These are phyloP conservation scores for Butyriboletus loyo DNA, from an alignment of 768 basidiomycete genomes.

Conservation along the genomic window DNA sequence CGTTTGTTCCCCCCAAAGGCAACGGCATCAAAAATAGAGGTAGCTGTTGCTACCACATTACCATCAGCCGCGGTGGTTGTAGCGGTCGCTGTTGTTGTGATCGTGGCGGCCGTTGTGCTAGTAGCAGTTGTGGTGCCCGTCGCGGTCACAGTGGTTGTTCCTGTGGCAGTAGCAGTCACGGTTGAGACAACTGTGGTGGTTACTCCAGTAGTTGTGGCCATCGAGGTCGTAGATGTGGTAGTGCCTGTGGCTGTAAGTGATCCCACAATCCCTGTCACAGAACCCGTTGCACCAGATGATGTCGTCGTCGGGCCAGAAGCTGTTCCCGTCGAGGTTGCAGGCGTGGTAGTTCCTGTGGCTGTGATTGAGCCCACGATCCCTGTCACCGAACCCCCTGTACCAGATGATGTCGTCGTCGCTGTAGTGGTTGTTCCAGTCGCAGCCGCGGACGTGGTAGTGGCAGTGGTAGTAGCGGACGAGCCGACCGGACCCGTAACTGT, in stretches of 20 bases:
- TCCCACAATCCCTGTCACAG: background rate
- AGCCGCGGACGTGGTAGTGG: slow-evolving; percentile 1
- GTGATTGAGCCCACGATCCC: slow-evolving; percentile 4
- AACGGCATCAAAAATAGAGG: background rate
- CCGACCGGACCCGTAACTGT: background rate
- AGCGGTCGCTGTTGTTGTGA: background rate
- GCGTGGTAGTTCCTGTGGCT: background rate
- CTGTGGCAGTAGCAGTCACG: background rate
- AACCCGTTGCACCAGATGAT: background rate
- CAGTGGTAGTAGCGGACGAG: background rate
- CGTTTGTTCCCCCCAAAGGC: background rate
- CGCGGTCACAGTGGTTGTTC: background rate
- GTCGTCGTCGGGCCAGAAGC: background rate
- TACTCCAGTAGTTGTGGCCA: background rate
- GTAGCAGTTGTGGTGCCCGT: background rate
- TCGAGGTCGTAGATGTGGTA: background rate
- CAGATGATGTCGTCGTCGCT: slow-evolving; percentile 3
- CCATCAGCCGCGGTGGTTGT: background rate
- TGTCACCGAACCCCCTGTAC: background rate
- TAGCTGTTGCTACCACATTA: background rate
- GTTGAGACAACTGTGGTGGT: background rate
- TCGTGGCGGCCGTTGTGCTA: background rate
- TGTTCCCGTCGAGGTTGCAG: background rate
- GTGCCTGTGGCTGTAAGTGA: background rate
- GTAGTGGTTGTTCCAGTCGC: too few relatives aligned